Evolutionary conservation across 1,284 basidiomycete genomes (phyloP).

Genomic region (Ustilago tritici): DNA sequence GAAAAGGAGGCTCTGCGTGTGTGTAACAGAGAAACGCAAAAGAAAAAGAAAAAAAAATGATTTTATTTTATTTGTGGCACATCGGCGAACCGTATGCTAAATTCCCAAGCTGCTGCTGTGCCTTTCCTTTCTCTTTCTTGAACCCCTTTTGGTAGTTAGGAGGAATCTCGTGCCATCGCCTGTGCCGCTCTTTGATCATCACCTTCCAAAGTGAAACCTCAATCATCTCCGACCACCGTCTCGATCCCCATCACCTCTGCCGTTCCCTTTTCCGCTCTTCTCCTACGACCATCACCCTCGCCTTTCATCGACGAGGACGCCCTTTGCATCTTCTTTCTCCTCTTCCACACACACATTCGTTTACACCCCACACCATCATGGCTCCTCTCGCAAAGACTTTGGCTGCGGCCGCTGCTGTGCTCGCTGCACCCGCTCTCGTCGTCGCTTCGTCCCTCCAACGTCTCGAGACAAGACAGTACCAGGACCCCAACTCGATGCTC

Average conservation of each 20-base stretch:
- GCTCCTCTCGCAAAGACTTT: conserved; percentile 29
- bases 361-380: conserved; percentile 13
- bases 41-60: background rate
- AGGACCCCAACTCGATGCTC: conserved; percentile 49
- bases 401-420: conserved; percentile 18
- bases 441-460: conserved; percentile 11
- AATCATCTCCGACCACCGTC: conserved; percentile 1
- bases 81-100: background rate
- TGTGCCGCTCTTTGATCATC: conserved; percentile 3
- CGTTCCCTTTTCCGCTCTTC: background rate
- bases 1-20: too few species aligned
- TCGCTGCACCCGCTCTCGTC: conserved; percentile 26
- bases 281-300: conserved; percentile 2
- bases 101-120: background rate
- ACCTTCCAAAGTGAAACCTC: background rate
- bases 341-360: background rate
- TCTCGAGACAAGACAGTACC: conserved; percentile 45
- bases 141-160: background rate
- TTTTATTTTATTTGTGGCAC: too few species aligned
- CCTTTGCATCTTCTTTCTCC: background rate
- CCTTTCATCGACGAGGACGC: background rate
- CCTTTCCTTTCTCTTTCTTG: background rate
- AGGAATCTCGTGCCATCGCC: background rate
- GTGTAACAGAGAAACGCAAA: background rate
- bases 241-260: conserved; percentile 1